Evolutionary conservation across 1,139 yeast species (phyloP), one percentile per base, ranked within the genome.

Genomic region (Candida sojae): DNA sequence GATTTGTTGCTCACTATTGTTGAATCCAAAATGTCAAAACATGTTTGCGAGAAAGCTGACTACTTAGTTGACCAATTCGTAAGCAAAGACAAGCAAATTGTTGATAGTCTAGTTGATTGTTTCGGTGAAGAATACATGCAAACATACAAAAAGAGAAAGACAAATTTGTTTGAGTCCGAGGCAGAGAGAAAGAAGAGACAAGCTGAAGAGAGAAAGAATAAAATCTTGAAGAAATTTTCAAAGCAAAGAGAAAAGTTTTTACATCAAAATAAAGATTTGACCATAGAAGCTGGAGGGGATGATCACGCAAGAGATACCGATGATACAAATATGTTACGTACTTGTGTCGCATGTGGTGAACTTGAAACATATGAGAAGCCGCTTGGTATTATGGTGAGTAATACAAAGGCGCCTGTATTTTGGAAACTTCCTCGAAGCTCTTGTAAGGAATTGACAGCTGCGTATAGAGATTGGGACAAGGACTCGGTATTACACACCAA

Each of bases 261-360:
- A 47, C 63, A 61, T 9, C 66, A 68, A 12, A 73, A 73, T 39
- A 53, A 57, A 13, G 63, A 66, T 4, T 56, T 62, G 7, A 43
- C 45, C n/a, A 36, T 33, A 21, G 53, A 53, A 35, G 23, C 37
- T 31, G 31, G 26, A 6, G 42, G 11, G 23, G 56, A 45, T 10
- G 55, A 50, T 1, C 21, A 17, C 3, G 21, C 21, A 17, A 49
- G 46, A 2, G 46, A 45, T 8, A 50, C 47, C 2, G 57, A 54
- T 3, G 47, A 61, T 10, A 21, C 48, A 5, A 30, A 41, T 10
- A 26, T 11, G 2, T 44, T 51, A 11, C 63, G 82, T 49, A 64
- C 66, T 1, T 87, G 95, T 68, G 86, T 87, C 1, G 60, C 83
- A 12, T 87, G 95, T 65, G 90, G 87, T 48, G 86, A 82, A 51